Evolutionary conservation across 1,139 yeast genomes (phyloP).

Genomic region (Saccharomyces hybrid): DNA sequence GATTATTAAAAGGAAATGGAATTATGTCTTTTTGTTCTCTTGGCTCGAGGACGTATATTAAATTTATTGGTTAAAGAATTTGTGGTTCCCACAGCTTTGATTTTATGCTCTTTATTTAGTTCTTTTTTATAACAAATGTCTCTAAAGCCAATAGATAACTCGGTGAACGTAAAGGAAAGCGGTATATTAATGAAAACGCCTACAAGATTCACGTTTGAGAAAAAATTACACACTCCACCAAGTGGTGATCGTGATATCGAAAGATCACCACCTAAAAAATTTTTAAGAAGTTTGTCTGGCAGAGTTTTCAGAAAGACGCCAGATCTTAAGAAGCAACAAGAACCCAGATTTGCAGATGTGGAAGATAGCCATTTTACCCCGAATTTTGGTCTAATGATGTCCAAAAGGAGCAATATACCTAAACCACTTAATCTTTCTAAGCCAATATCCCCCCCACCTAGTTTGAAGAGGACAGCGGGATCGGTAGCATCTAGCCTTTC

Average conservation of each 20-base stretch:
- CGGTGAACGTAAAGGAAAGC: not conserved
- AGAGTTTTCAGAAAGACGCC: slow-evolving; percentile 19
- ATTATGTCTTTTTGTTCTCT: not conserved
- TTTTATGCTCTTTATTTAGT: not conserved
- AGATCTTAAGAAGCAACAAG: slow-evolving; percentile 7
- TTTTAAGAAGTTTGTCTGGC: slow-evolving; percentile 24
- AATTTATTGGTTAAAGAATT: not conserved
- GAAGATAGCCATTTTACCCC: slow-evolving; percentile 2
- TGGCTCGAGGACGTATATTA: not conserved
- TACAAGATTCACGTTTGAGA: slow-evolving; percentile 12
- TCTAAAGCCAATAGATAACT: not conserved
- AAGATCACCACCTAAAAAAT: slow-evolving; percentile 16
- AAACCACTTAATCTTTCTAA: slow-evolving; percentile 18
- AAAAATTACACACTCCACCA: slow-evolving; percentile 30
- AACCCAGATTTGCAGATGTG: not conserved
- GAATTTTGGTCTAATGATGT: slow-evolving; percentile 3
- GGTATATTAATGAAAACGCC: slow-evolving; percentile 13
- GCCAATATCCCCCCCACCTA: slow-evolving; percentile 19
- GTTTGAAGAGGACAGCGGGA: slow-evolving; percentile 8
- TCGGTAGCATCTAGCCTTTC: not conserved
- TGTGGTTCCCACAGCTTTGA: not conserved
- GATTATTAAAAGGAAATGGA: not conserved
- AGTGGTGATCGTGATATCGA: slow-evolving; percentile 18
- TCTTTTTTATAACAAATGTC: not conserved
- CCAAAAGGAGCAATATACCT: slow-evolving; percentile 15